Evolutionary conservation across 148 eudicot genomes (phyloP).

Genomic region (Euryodendron excelsum): DNA sequence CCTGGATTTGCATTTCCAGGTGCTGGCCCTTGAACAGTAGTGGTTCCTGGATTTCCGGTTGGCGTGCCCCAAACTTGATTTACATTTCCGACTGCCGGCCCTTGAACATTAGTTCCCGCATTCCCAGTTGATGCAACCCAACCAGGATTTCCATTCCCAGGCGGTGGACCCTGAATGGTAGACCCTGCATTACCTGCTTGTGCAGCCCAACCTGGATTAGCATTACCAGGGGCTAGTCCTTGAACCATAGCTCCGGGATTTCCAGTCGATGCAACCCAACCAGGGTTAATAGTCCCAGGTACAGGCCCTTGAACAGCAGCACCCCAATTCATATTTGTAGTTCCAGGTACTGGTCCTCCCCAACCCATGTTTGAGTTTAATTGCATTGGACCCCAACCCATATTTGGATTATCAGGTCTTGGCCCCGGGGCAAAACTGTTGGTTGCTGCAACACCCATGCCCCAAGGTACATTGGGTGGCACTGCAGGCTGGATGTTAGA

Average conservation of each 20-base stretch:
- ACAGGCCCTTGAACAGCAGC: slow-evolving; percentile 34
- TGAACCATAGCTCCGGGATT: slow-evolving; percentile 20
- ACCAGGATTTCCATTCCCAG: slow-evolving; percentile 29
- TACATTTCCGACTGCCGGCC: slow-evolving; percentile 33
- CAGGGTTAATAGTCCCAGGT: slow-evolving; percentile 25
- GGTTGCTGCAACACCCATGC: slow-evolving; percentile 17
- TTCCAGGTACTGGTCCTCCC: slow-evolving; percentile 38
- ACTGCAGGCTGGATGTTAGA: slow-evolving; percentile 27
- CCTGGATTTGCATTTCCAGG: slow-evolving; percentile 42
- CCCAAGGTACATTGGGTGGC: slow-evolving; percentile 57
- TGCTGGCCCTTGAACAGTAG: slow-evolving; percentile 25
- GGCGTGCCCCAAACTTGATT: slow-evolving; percentile 49
- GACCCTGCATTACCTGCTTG: slow-evolving; percentile 30
- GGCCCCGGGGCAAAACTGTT: slow-evolving; percentile 10
- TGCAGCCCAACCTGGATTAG: slow-evolving; percentile 52
- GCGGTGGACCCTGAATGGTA: slow-evolving; percentile 28
- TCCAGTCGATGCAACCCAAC: slow-evolving; percentile 39
- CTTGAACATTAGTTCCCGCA: slow-evolving; percentile 20
- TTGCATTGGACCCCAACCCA: slow-evolving; percentile 37
- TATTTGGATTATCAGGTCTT: slow-evolving; percentile 33
- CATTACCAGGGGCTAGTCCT: slow-evolving; percentile 33
- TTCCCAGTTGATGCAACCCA: slow-evolving; percentile 37
- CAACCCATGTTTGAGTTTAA: slow-evolving; percentile 63
- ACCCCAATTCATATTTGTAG: slow-evolving; percentile 39
- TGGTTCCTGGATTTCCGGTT: slow-evolving; percentile 29